These are phyloP conservation scores for Alternaria solani DNA, from an alignment of 2,329 filamentous ascomycete species.

Conservation along the genomic window DNA sequence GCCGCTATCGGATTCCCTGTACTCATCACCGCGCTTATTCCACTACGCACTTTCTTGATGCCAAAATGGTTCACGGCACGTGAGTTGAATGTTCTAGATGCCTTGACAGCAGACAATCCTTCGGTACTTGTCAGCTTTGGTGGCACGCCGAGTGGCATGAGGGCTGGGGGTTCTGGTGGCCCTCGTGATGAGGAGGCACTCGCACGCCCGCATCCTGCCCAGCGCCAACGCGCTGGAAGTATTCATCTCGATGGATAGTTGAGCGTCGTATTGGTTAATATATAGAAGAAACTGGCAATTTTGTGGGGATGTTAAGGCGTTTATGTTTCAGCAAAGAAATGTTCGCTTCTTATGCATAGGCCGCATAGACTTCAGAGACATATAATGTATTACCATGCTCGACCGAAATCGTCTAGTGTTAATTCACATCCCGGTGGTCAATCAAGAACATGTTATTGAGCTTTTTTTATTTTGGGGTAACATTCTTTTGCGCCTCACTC, in stretches of 20 bases:
- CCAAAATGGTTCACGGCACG: conserved; percentile 59
- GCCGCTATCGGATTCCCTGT: conserved; percentile 66
- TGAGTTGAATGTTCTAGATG: conserved; percentile 61
- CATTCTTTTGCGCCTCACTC: neutral
- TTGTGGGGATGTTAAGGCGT: neutral
- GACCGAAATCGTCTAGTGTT: neutral
- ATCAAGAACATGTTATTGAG: neutral
- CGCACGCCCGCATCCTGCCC: conserved; percentile 9
- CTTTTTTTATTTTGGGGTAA: neutral
- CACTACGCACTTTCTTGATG: conserved; percentile 59
- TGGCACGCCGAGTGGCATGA: conserved; percentile 51
- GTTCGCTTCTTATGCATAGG: neutral
- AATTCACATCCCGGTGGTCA: too few species aligned
- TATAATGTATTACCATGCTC: neutral
- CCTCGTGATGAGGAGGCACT: conserved; percentile 24
- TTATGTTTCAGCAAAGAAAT: neutral
- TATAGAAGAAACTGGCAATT: neutral
- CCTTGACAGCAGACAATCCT: conserved; percentile 61
- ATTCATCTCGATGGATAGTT: conserved; percentile 6
- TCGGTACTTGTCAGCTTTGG: conserved; percentile 62
- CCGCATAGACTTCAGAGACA: neutral
- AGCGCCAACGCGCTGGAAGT: conserved; percentile 35
- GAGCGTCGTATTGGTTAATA: neutral
- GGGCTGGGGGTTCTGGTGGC: conserved; percentile 3
- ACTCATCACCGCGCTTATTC: conserved; percentile 64